Evolutionary conservation across 805 yeast species (phyloP), one percentile per base, ranked within the genome.

Genomic region (Candida sphagnicola): DNA sequence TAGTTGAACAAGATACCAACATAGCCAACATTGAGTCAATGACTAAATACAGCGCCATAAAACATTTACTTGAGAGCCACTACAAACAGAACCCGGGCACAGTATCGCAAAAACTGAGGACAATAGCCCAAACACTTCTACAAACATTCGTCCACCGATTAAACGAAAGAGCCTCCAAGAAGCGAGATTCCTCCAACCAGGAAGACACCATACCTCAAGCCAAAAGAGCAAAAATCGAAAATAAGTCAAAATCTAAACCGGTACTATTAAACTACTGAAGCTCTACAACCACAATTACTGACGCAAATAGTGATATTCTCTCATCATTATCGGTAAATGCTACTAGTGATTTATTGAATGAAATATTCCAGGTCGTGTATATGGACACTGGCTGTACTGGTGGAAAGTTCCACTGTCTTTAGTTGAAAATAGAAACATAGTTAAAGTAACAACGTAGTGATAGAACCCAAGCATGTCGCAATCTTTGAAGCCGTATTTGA

Each of bases 401-500:
- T n/a, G n/a, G n/a, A n/a, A n/a, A n/a, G n/a, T n/a, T n/a, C n/a
- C n/a, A n/a, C n/a, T n/a, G n/a, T n/a, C n/a, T n/a, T n/a, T n/a
- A n/a, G n/a, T n/a, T n/a, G n/a, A n/a, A n/a, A n/a, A n/a, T n/a
- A n/a, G n/a, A n/a, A n/a, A n/a, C n/a, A n/a, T n/a, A n/a, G n/a
- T n/a, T n/a, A n/a, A n/a, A n/a, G n/a, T n/a, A n/a, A n/a, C n/a
- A n/a, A n/a, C n/a, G n/a, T n/a, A n/a, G n/a, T n/a, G n/a, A n/a
- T n/a, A n/a, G n/a, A n/a, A n/a, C n/a, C n/a, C n/a, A n/a, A 10
- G 10, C 17, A 40, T 85, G 99, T 91, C 98, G 11, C 99, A 93
- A 78, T 91, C 99, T 2, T 77, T 93, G 44, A 87, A 91, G 54
- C 99, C 99, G 43, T 93, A 93, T 55, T 75, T 93, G 38, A 82